Conservation (phyloP, 257 asterid species). For the Solanum chiquidenum region DNA sequence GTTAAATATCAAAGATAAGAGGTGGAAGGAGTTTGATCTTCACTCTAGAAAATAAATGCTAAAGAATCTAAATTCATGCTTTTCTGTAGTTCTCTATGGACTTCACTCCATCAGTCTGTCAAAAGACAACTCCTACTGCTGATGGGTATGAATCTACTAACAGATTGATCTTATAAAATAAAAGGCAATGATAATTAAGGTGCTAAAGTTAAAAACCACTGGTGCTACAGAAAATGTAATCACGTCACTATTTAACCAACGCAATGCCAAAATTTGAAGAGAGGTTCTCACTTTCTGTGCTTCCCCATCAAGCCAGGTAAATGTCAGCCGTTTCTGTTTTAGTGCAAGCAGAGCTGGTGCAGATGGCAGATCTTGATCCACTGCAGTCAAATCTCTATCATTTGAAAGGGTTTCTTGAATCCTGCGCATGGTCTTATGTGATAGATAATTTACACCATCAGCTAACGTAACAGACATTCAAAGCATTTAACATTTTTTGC, state of each 20-base stretch:
- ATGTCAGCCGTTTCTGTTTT: conserved; percentile 62
- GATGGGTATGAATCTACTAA: background rate
- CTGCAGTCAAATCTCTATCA: conserved; percentile 26
- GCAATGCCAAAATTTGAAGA: background rate
- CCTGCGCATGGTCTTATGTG: conserved; percentile 79
- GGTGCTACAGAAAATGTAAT: background rate
- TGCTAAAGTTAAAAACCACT: background rate
- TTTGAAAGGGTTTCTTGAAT: conserved; percentile 60
- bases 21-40: background rate
- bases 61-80: background rate
- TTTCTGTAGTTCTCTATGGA: background rate
- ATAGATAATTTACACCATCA: conserved; percentile 22
- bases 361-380: conserved; percentile 37
- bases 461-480: background rate
- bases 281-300: conserved; percentile 57
- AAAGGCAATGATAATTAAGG: background rate
- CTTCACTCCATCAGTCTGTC: background rate
- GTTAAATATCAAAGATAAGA: background rate
- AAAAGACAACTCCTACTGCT: background rate
- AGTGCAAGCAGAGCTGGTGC: conserved; percentile 53
- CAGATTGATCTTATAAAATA: background rate
- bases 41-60: background rate
- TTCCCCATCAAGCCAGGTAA: conserved; percentile 98
- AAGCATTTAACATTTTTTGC: conserved; percentile 1
- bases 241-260: background rate